Base-by-base conservation (phyloP, 78 protist genomes). In the Isochrysis galbana region DNA sequence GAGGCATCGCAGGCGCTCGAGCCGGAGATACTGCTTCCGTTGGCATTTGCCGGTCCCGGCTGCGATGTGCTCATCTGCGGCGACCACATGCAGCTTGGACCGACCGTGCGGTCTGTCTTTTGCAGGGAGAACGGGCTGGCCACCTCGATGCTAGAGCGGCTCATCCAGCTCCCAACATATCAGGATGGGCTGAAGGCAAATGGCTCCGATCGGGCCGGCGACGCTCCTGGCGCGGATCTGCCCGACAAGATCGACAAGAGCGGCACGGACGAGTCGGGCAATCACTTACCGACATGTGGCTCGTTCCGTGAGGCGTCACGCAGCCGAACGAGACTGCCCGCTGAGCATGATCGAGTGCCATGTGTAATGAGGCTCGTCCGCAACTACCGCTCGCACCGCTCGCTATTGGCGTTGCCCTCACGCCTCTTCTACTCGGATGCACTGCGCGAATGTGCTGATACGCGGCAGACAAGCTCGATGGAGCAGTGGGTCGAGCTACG, bases 51-150 rank as follows among this genome's bases (percentile, higher is more conserved):
- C 21, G 29, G 55, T 1, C 25, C 55, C 41, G 23, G 48, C 54
- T 4, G 32, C 39, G 21, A 1, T 34, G 47, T 84, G 26, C 88
- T 84, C 42, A 17, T 84, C 42, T 21, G 46, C 34, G 95, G 95
- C 23, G 95, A 93, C 72, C 95, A 38, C 83, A 3, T 1, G 46
- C 95, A 93, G 93, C 91, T 93, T 17, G 95, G 95, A 0, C 93
- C 95, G 44, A 1, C 21, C 45, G 36, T 90, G 26, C 93, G 82
- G 29, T 46, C 84, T 1, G 0, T 22, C n/a, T 25, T 22, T 1
- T 11, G 77, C 41, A 17, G 48, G 32, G 21, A 0, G 39, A 55
- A 55, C 67, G 95, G 95, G 61, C 84, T 90, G 19, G 46, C 22
- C 36, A 2, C 32, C 19, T 90, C 93, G 5, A 34, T 90, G n/a